phyloP scores from a whole-genome alignment of 352 stramenopile species.

The Peronospora farinosa region DNA sequence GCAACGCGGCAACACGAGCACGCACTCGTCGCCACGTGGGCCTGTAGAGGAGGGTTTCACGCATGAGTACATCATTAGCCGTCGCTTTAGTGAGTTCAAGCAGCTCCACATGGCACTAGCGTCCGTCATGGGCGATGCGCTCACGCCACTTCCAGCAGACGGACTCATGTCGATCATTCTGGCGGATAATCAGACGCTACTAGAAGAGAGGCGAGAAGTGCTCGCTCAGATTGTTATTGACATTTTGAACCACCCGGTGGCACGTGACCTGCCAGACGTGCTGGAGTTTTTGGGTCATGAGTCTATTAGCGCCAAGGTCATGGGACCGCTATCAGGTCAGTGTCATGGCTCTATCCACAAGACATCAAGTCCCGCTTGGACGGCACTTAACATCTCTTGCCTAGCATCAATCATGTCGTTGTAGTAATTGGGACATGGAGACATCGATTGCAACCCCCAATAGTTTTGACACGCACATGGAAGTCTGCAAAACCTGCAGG shows the following conservation, averaged over 20 bases:
- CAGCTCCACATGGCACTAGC: conserved; percentile 47
- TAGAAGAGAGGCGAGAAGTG: conserved; percentile 60
- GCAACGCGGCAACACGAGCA: conserved; percentile 28
- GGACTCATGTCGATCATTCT: conserved; percentile 60
- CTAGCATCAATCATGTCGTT: conserved; percentile 13
- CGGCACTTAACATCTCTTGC: conserved; percentile 11
- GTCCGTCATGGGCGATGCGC: conserved; percentile 37
- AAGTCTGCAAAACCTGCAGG: not conserved
- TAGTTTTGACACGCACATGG: not conserved
- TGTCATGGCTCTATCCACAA: conserved; percentile 70
- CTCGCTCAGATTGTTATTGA: conserved; percentile 55
- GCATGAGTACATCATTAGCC: conserved; percentile 54
- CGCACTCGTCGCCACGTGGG: conserved; percentile 27
- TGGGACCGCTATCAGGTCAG: conserved; percentile 30
- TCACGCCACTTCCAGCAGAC: conserved; percentile 51
- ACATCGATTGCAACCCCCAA: not conserved
- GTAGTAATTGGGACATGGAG: conserved; percentile 7
- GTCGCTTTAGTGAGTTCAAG: conserved; percentile 66
- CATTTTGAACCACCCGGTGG: conserved; percentile 49
- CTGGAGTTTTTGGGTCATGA: conserved; percentile 59
- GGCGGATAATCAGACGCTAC: conserved; percentile 55
- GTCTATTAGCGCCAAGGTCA: conserved; percentile 41
- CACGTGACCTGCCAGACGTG: conserved; percentile 52
- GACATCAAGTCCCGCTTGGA: conserved; percentile 61
- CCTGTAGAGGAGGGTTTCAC: conserved; percentile 32